phyloP scores from a whole-genome alignment of 2,329 filamentous ascomycete genomes.

The Lecanosticta acicola region DNA sequence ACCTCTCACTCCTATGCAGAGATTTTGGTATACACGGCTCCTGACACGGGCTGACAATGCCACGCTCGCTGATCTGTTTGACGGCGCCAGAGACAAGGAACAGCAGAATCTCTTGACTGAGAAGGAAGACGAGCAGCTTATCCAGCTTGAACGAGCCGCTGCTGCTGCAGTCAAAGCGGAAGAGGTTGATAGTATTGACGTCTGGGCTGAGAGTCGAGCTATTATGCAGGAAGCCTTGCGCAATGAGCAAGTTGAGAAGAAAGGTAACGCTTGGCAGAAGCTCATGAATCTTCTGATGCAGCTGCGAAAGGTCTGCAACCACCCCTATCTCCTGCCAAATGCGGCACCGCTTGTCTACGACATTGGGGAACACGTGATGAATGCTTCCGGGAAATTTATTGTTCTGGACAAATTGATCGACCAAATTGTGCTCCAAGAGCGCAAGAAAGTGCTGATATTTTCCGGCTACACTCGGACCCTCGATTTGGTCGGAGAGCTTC shows the following conservation, averaged over 20 bases:
- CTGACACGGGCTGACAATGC: slow-evolving; percentile 50
- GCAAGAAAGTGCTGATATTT: slow-evolving; percentile 54
- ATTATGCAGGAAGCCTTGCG: slow-evolving; percentile 39
- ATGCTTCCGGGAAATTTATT: slow-evolving; percentile 53
- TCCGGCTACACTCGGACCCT: slow-evolving; percentile 50
- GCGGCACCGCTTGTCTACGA: slow-evolving; percentile 44
- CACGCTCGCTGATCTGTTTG: slow-evolving; percentile 50
- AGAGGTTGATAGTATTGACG: slow-evolving; percentile 24
- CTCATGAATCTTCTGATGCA: slow-evolving; percentile 54
- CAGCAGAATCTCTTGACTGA: slow-evolving; percentile 35
- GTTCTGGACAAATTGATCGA: slow-evolving; percentile 49
- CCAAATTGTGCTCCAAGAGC: slow-evolving; percentile 45
- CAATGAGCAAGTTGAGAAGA: slow-evolving; percentile 26
- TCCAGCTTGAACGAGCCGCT: slow-evolving; percentile 25
- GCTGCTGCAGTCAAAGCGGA: slow-evolving; percentile 27
- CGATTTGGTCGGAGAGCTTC: slow-evolving; percentile 48
- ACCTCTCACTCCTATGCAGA: slow-evolving; percentile 54
- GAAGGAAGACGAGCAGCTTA: slow-evolving; percentile 31
- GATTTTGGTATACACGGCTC: slow-evolving; percentile 53
- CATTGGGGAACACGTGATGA: slow-evolving; percentile 44
- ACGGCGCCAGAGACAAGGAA: slow-evolving; percentile 43
- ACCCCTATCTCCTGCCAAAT: slow-evolving; percentile 48
- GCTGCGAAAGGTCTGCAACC: slow-evolving; percentile 51
- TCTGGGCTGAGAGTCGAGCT: slow-evolving; percentile 45
- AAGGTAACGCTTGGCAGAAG: slow-evolving; percentile 32